These are phyloP conservation scores for Arthrinium puccinioides DNA, from an alignment of 2,329 filamentous ascomycete species.

Conservation along the genomic window DNA sequence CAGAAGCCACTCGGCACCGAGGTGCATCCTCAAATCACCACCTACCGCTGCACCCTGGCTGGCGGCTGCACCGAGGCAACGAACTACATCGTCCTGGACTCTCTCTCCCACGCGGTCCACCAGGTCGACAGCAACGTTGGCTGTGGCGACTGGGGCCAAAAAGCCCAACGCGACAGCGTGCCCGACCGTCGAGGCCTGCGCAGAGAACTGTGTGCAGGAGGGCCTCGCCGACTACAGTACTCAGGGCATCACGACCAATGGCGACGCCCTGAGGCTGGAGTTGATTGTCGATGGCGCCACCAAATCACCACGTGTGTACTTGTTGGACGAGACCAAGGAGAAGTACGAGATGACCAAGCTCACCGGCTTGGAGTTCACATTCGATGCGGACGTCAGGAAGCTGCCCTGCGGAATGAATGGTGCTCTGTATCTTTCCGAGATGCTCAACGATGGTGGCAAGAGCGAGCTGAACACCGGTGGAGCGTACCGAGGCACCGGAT, in stretches of 20 bases:
- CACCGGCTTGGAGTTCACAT: conserved; percentile 53
- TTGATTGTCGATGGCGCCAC: conserved; percentile 21
- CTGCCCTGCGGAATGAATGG: conserved; percentile 57
- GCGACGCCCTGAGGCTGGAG: conserved; percentile 30
- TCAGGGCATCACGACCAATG: conserved; percentile 22
- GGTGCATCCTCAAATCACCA: conserved; percentile 39
- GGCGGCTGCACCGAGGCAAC: conserved; percentile 39
- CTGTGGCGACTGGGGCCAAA: conserved; percentile 25
- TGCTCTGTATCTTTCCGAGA: conserved; percentile 54
- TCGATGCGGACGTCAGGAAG: conserved; percentile 56
- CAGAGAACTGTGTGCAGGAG: conserved; percentile 45
- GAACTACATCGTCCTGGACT: conserved; percentile 42
- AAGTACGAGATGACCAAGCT: conserved; percentile 55
- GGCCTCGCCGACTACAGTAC: conserved; percentile 37
- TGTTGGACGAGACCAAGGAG: conserved; percentile 44
- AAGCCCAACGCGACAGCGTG: conserved; percentile 34
- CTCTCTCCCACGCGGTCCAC: conserved; percentile 35
- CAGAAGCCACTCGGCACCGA: conserved; percentile 30
- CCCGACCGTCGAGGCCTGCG: conserved; percentile 40
- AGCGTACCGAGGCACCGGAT: conserved; percentile 28
- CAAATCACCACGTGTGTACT: conserved; percentile 44
- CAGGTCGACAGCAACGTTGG: conserved; percentile 24
- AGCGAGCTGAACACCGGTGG: conserved; percentile 31
- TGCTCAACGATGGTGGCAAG: conserved; percentile 50
- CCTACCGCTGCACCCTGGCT: conserved; percentile 40